phyloP scores from a whole-genome alignment of 1,284 basidiomycete genomes.

The Schizophyllum amplum region DNA sequence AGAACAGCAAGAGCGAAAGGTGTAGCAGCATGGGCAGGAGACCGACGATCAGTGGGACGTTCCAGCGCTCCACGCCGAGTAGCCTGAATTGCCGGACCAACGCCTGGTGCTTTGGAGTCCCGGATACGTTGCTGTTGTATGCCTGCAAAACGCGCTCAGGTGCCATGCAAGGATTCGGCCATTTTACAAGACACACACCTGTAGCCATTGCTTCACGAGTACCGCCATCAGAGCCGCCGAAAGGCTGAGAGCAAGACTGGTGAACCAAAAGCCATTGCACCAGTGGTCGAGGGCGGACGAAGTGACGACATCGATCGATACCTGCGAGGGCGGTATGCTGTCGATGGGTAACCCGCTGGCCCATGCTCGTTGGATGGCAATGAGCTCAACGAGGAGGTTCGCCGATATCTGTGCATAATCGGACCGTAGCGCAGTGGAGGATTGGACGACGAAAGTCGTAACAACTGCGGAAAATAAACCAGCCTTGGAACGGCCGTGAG shows the following conservation, averaged over 20 bases:
- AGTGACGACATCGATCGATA: not conserved
- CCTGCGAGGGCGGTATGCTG: conserved; percentile 1
- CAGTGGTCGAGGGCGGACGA: not conserved
- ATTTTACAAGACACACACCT: not conserved
- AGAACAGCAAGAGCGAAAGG: conserved; percentile 31
- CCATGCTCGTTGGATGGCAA: conserved; percentile 7
- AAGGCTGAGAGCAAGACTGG: conserved; percentile 12
- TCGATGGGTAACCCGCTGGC: conserved; percentile 1
- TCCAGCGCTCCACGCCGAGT: conserved; percentile 8
- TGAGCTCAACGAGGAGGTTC: conserved; percentile 5
- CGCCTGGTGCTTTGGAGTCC: not conserved
- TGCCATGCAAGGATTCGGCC: not conserved
- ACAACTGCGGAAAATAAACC: conserved; percentile 13
- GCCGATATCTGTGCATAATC: conserved; percentile 5
- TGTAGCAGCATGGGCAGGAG: conserved; percentile 28
- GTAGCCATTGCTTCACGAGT: conserved; percentile 12
- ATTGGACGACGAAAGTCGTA: conserved; percentile 12
- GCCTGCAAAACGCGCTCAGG: not conserved
- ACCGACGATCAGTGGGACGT: conserved; percentile 9
- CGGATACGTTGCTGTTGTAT: not conserved
- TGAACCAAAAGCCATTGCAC: conserved; percentile 14
- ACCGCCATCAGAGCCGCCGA: conserved; percentile 10
- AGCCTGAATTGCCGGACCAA: conserved; percentile 10
- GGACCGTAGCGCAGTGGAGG: conserved; percentile 5
- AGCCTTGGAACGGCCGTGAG: not conserved